Evolutionary conservation across 768 basidiomycete genomes (phyloP).

Genomic region (Phanerochaete carnosa): DNA sequence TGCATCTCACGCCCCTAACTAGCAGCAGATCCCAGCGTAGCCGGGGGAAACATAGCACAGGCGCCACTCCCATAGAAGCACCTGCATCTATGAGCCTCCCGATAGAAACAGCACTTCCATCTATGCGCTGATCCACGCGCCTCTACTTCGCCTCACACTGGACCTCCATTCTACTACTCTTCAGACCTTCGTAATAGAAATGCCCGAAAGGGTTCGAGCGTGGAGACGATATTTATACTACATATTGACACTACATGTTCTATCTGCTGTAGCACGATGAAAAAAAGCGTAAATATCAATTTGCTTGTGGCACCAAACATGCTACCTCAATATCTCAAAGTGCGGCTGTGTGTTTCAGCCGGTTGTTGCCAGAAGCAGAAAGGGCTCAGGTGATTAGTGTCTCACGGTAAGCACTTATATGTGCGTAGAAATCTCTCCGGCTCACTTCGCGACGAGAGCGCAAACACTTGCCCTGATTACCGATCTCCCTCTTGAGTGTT

Average conservation of each 20-base stretch:
- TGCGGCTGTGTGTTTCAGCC: too few relatives aligned
- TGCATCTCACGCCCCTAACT: conserved; percentile 58
- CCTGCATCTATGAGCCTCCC: background rate
- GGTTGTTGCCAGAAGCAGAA: too few relatives aligned
- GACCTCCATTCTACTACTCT: too few relatives aligned
- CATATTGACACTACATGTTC: background rate
- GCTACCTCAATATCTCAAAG: too few relatives aligned
- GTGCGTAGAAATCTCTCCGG: too few relatives aligned
- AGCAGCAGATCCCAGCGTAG: conserved; percentile 59
- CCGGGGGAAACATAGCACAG: conserved; percentile 41
- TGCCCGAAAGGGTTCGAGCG: background rate
- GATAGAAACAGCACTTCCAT: background rate
- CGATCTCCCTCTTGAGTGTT: conserved; percentile 15
- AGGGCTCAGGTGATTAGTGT: too few relatives aligned
- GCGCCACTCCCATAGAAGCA: conserved; percentile 7
- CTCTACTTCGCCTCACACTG: background rate
- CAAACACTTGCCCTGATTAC: too few relatives aligned
- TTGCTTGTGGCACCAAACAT: too few relatives aligned
- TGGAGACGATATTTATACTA: background rate
- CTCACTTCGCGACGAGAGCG: too few relatives aligned
- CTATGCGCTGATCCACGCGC: background rate
- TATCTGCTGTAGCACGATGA: background rate
- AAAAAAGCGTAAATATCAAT: too few relatives aligned
- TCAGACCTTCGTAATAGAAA: background rate
- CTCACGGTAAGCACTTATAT: too few relatives aligned